Percentiles rank a stretch among this genome's conserved stretches.
phyloP scores from a whole-genome alignment of 2,329 filamentous ascomycete species.

The Dactylellina parvicollis region DNA sequence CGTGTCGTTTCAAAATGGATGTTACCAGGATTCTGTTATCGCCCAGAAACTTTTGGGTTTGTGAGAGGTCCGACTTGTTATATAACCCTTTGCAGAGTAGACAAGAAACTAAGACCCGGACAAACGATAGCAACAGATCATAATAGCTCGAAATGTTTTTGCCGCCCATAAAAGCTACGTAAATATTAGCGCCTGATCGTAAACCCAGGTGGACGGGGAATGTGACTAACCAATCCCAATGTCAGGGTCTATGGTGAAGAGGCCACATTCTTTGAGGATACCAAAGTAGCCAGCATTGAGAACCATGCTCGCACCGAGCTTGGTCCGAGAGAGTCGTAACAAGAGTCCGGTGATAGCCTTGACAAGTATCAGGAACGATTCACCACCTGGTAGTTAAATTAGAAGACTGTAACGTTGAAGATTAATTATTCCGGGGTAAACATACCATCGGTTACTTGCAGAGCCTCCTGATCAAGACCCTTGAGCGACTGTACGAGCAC shows the following conservation, averaged over 20 bases:
- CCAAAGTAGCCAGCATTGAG: conserved; percentile 88
- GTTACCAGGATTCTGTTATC: conserved; percentile 86
- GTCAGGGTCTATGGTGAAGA: conserved; percentile 91
- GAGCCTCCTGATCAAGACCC: conserved; percentile 77
- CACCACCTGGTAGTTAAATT: conserved; percentile 64
- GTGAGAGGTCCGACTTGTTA: conserved; percentile 76
- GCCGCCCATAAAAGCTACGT: conserved; percentile 69
- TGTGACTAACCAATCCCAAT: conserved; percentile 74
- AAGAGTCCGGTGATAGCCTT: conserved; percentile 84
- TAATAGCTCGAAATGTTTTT: conserved; percentile 83
- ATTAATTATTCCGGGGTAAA: conserved; percentile 57
- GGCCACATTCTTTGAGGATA: conserved; percentile 79
- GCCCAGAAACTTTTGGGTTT: conserved; percentile 80
- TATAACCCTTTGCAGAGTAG: conserved; percentile 83
- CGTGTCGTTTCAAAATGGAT: conserved; percentile 88
- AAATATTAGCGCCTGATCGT: conserved; percentile 53
- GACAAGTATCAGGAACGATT: conserved; percentile 69
- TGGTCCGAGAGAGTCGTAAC: conserved; percentile 82
- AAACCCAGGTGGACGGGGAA: background rate
- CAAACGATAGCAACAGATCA: conserved; percentile 78
- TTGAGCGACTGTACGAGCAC: conserved; percentile 89
- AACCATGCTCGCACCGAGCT: conserved; percentile 84
- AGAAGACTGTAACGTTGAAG: background rate
- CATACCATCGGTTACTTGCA: conserved; percentile 68
- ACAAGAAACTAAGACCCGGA: conserved; percentile 82